Base-by-base conservation (phyloP, 257 asterid species). In the Anisodus acutangulus region DNA sequence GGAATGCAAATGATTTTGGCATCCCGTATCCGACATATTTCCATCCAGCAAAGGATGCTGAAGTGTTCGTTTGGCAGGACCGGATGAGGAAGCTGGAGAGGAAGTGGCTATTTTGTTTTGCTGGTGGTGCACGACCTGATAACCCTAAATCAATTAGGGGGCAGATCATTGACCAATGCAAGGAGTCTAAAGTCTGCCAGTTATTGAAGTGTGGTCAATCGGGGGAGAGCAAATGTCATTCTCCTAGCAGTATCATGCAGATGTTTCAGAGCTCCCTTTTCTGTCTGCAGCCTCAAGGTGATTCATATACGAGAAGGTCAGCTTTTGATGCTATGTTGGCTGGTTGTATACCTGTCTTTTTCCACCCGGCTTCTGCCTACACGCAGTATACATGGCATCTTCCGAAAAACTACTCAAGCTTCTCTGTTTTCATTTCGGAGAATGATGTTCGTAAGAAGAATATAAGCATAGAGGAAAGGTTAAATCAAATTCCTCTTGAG, bases 281-380 rank as follows among this genome's bases (percentile, higher is more conserved):
- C 89, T 95, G 98, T 84, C 85, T 95, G 49, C 98, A 95, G 85
- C 98, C 98, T 68, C 96, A 89, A 83, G 98, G 98, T 1, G 98
- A 95, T 86, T 93, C 98, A 1, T 95, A 88, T 55, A 93, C 98
- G 3, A 92, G 98, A 85, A 91, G 98, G 91, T 95, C 98, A 3
- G 95, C 98, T 1, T 95, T 95, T 76, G 98, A 95, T 82, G 88
- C 98, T 37, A 92, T 95, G 87, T 85, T 95, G 79, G 98, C 98
- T 0, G 98, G 98, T 67, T 95, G 98, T 84, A 93, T 95, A 87
- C 98, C 98, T 0, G 97, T 95, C 55, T 95, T 95, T 74, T 95
- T 89, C 88, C 98, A 95, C 68, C 98, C 98, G 0, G 98, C 86
- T n/a, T 95, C 98, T 5, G 95, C 98, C 12, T 95, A 95, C 88